These are phyloP conservation scores for Tylopilus plumbeoviolaceoides DNA, from an alignment of 768 basidiomycete species.

Conservation along the genomic window DNA sequence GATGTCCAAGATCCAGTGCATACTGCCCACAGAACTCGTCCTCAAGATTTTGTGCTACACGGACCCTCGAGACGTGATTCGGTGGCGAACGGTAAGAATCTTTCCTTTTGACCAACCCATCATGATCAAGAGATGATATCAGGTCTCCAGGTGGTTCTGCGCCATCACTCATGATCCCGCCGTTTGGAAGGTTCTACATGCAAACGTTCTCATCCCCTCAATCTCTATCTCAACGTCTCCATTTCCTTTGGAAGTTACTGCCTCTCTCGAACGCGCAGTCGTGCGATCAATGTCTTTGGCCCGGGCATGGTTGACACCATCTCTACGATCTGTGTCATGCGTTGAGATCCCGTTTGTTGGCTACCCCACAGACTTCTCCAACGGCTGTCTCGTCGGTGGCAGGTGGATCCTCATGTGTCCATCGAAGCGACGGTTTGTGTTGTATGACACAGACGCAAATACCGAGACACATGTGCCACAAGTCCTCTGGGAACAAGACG, in stretches of 20 bases:
- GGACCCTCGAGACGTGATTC: background rate
- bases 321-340: background rate
- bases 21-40: background rate
- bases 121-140: background rate
- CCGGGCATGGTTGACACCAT: background rate
- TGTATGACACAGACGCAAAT: background rate
- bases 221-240: background rate
- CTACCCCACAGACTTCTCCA: background rate
- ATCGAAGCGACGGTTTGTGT: background rate
- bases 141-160: background rate
- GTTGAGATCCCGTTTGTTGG: background rate
- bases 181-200: background rate
- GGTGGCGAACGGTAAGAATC: background rate
- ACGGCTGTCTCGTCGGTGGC: background rate
- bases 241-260: background rate
- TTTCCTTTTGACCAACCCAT: background rate
- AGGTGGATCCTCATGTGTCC: slow-evolving; percentile 3
- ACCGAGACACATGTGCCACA: background rate
- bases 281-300: background rate
- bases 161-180: background rate
- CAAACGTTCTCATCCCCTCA: background rate
- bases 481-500: background rate
- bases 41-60: background rate
- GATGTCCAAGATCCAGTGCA: background rate
- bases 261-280: background rate